Conservation (phyloP, 2,329 filamentous ascomycete genomes). For the Domatiomyces catenatus region DNA sequence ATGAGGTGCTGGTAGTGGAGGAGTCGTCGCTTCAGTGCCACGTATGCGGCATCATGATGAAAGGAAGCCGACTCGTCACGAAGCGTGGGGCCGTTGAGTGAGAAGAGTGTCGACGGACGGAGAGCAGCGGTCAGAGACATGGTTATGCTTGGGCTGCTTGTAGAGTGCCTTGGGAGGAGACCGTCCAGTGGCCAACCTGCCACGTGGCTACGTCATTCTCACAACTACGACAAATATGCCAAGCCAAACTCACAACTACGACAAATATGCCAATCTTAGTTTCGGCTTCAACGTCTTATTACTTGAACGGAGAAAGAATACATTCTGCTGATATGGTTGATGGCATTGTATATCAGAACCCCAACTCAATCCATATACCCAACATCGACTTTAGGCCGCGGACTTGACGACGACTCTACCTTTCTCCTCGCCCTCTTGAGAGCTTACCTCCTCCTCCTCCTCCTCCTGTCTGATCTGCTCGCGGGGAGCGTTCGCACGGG, state of each 20-base stretch:
- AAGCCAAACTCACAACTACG: too few species aligned
- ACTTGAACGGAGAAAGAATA: too few species aligned
- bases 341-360: too few species aligned
- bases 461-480: background rate
- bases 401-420: background rate
- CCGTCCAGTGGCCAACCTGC: background rate
- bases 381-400: background rate
- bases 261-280: too few species aligned
- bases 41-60: slow-evolving; percentile 17
- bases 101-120: slow-evolving; percentile 4
- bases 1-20: slow-evolving; percentile 30
- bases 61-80: slow-evolving; percentile 4
- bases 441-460: background rate
- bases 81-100: background rate
- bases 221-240: too few species aligned
- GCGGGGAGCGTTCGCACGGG: background rate
- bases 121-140: slow-evolving; percentile 10
- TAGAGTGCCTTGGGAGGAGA: background rate
- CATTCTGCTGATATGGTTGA: too few species aligned
- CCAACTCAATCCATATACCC: too few species aligned
- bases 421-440: background rate
- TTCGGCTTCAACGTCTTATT: too few species aligned
- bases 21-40: slow-evolving; percentile 29
- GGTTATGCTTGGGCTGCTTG: slow-evolving; percentile 3
- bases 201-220: too few species aligned